Base-by-base conservation (phyloP, 2,329 filamentous ascomycete genomes). In the Cadophora sp. region DNA sequence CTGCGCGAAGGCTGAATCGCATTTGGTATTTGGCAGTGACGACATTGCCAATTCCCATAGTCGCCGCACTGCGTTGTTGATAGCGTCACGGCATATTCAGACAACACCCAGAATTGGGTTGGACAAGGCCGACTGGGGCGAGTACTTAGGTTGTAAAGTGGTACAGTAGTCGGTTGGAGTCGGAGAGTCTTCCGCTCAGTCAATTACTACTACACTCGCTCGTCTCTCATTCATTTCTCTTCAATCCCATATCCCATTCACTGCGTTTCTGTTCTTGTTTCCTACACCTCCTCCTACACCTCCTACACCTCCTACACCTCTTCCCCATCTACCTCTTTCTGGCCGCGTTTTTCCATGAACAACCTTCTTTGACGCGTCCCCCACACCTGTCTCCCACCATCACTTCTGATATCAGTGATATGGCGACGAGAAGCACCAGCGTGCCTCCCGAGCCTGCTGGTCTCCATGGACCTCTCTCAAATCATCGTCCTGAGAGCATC, bases 371-470 rank as follows among this genome's bases (percentile, higher is more conserved):
- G 43, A 60, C 45, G 20, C 41, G n/a, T 39, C n/a, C n/a, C 45
- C 8, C 14, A 51, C 13, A 39, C 20, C 24, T 62, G 30, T 18
- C 22, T 8, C 16, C 8, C 30, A 11, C 7, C 27, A 51, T 51
- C 9, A 39, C 24, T 18, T 22, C 45, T 36, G n/a, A n/a, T n/a
- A n/a, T n/a, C n/a, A n/a, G n/a, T n/a, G 48, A 20, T 18, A 39
- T 39, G 59, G 59, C 59, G 47, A 36, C 59, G 47, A 36, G 55
- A 43, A 43, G 55, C 36, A 58, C 30, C 59, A 62, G 45, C 22
- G 43, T 48, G 6, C 43, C 41, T 39, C 45, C 59, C 6, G 48
- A 39, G 45, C n/a, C 59, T 24, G 45, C 45, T 18, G 48, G 30
- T 20, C 13, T 50, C 4, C n/a, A 39, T n/a, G 30, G 22, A 18